These are phyloP conservation scores for Aspergillus persii DNA, from an alignment of 2,329 filamentous ascomycete genomes.

Conservation along the genomic window DNA sequence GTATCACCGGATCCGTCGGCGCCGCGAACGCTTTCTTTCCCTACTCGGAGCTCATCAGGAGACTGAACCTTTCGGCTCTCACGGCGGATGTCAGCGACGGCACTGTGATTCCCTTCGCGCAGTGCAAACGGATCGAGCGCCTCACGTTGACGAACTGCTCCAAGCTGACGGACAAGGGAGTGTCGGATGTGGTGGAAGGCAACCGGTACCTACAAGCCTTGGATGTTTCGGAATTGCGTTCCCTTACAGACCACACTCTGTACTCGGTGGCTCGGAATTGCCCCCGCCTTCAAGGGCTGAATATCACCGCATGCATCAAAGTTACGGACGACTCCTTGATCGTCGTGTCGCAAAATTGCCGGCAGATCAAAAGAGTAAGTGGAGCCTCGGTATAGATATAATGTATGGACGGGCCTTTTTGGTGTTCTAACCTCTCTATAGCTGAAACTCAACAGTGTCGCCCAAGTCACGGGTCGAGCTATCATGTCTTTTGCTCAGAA, in stretches of 20 bases:
- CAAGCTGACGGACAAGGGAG: conserved; percentile 76
- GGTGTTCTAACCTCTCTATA: conserved; percentile 36
- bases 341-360: conserved; percentile 75
- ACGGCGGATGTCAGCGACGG: conserved; percentile 80
- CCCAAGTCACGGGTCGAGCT: conserved; percentile 76
- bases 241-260: conserved; percentile 80
- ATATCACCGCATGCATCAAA: conserved; percentile 80
- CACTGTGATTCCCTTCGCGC: conserved; percentile 74
- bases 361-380: conserved; percentile 78
- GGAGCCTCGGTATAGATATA: not conserved
- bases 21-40: conserved; percentile 75
- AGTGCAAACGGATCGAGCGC: conserved; percentile 88
- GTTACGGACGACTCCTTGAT: conserved; percentile 86
- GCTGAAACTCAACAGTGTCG: conserved; percentile 92
- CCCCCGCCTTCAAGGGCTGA: conserved; percentile 81
- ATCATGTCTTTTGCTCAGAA: conserved; percentile 82
- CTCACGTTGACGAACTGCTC: conserved; percentile 89
- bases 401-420: not conserved
- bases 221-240: conserved; percentile 78
- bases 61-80: conserved; percentile 82
- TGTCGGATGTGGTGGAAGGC: conserved; percentile 74
- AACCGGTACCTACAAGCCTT: conserved; percentile 82
- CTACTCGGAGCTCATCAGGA: conserved; percentile 86
- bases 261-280: conserved; percentile 77
- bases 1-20: conserved; percentile 75